Conservation (phyloP, 441 rosid species). For the Aleurites moluccanus region DNA sequence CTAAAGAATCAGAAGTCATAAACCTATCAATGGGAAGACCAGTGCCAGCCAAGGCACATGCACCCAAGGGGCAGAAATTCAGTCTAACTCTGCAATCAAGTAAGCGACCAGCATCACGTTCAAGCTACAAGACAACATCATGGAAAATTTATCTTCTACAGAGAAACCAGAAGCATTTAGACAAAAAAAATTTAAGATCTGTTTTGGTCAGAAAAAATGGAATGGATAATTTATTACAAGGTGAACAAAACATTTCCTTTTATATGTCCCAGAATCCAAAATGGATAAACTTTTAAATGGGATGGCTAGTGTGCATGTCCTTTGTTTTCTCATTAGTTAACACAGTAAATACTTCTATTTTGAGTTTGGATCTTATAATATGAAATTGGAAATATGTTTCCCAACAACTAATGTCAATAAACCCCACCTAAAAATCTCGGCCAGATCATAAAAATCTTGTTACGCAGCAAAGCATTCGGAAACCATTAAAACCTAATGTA, state of each 20-base stretch:
- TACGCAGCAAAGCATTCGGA: not conserved
- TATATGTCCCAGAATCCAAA: not conserved
- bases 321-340: not conserved
- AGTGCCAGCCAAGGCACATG: constrained; percentile 97
- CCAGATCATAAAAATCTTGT: not conserved
- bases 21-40: constrained; percentile 88
- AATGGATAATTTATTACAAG: not conserved
- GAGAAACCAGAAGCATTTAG: not conserved
- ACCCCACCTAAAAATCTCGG: not conserved
- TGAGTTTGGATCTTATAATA: constrained; percentile 9
- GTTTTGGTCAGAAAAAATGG: not conserved
- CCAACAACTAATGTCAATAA: not conserved
- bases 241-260: not conserved
- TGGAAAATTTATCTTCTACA: not conserved
- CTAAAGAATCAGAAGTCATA: constrained; percentile 73
- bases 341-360: not conserved
- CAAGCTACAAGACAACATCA: constrained; percentile 60
- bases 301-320: not conserved
- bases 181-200: not conserved
- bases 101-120: constrained; percentile 84
- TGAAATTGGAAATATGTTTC: not conserved
- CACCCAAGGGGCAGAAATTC: constrained; percentile 86
- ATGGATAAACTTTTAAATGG: not conserved
- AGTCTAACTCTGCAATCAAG: constrained; percentile 67
- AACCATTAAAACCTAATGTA: not conserved